These are phyloP conservation scores for Tausonia pullulans DNA, from an alignment of 1,284 basidiomycete genomes.

Conservation along the genomic window DNA sequence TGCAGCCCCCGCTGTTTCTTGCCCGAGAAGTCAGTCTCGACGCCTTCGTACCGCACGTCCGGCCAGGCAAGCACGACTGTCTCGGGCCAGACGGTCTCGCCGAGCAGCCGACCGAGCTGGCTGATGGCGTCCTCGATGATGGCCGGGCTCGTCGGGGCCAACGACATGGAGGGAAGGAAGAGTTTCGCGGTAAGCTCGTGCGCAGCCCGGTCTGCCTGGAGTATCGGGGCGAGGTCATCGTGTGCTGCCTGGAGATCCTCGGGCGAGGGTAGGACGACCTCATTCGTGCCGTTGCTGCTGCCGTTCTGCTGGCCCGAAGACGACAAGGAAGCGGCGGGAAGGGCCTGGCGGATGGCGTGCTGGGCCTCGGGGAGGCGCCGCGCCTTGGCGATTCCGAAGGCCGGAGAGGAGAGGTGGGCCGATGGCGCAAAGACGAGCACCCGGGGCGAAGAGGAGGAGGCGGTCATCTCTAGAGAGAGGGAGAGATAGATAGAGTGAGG, in stretches of 20 bases:
- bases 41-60: slow-evolving; percentile 7
- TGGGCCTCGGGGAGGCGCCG: neutral
- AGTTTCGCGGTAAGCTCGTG: slow-evolving; percentile 5
- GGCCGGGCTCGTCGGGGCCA: neutral
- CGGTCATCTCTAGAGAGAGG: no score
- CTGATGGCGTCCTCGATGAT: neutral
- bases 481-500: no score
- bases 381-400: no score
- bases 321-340: neutral
- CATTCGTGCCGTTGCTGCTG: neutral
- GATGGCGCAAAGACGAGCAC: no score
- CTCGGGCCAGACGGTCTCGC: neutral
- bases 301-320: neutral
- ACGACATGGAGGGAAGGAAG: slow-evolving; percentile 1
- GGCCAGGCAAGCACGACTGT: slow-evolving; percentile 4
- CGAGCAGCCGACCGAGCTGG: neutral
- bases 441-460: no score
- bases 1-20: neutral
- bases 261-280: neutral
- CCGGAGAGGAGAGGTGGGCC: no score
- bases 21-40: slow-evolving; percentile 5
- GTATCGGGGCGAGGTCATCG: neutral
- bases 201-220: neutral
- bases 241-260: neutral
- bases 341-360: slow-evolving; percentile 2